Conservation (phyloP, 2,329 filamentous ascomycete genomes). For the Uncinocarpus reesii region DNA sequence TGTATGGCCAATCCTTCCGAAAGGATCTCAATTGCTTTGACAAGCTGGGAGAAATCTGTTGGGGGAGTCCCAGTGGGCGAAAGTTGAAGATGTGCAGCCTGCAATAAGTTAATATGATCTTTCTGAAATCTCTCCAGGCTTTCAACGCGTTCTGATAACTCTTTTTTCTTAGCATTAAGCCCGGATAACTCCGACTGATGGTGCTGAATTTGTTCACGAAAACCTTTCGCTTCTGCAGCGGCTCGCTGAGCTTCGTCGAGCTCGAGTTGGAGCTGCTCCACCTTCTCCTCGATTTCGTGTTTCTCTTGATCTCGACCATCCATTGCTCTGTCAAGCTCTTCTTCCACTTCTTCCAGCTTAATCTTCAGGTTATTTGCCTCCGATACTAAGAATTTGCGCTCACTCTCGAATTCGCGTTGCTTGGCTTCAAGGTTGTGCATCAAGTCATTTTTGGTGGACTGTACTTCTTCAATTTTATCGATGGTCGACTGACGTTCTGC, state of each 20-base stretch:
- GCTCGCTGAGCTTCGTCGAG: constrained; percentile 52
- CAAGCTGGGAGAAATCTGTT: constrained; percentile 47
- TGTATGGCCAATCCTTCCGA: constrained; percentile 52
- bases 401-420: constrained; percentile 75
- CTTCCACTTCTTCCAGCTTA: constrained; percentile 77
- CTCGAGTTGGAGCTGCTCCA: constrained; percentile 60
- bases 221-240: constrained; percentile 46
- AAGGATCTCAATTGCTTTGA: constrained; percentile 50
- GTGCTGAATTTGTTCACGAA: constrained; percentile 48
- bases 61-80: constrained; percentile 46
- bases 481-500: constrained; percentile 49
- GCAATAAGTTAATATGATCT: constrained; percentile 46
- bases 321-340: constrained; percentile 76
- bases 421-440: constrained; percentile 90
- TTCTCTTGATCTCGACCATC: constrained; percentile 77
- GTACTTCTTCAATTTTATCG: constrained; percentile 67
- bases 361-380: constrained; percentile 68
- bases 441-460: constrained; percentile 86
- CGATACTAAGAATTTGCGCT: constrained; percentile 70
- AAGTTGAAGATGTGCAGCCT: constrained; percentile 50
- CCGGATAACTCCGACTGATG: constrained; percentile 22
- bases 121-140: constrained; percentile 44
- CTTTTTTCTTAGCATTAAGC: constrained; percentile 35
- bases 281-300: constrained; percentile 55
- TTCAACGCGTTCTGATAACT: constrained; percentile 43